Base-by-base conservation (phyloP, 2,329 filamentous ascomycete genomes). In the Lasiodiplodia sp. region DNA sequence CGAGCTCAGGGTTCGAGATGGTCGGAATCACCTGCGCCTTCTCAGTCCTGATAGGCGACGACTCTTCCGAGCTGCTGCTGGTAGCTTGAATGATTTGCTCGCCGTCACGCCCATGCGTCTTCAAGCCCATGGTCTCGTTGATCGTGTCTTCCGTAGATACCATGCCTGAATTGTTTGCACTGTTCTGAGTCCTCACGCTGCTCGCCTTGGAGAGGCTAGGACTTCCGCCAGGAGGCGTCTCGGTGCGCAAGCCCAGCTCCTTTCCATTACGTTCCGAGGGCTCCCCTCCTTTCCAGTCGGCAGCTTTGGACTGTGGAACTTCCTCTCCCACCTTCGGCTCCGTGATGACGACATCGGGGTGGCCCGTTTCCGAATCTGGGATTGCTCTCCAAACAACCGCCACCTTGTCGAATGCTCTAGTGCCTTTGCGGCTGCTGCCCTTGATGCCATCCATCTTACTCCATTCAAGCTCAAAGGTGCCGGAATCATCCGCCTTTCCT, bases 391-490 rank as follows among this genome's bases (percentile, higher is more conserved):
- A 99, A 0, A 97, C 90, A 0, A 98, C 92, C 12, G 92, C 90
- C 28, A 98, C 83, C 51, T 88, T 87, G 76, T 99, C 95, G 10
- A 97, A 88, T 0, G 92, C 93, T 53, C 90, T 86, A 0, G 91
- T 91, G 0, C 96, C 96, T 78, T 97, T 97, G 38, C 90, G 87
- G 25, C 86, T 89, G 4, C 91, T 94, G 0, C 96, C 96, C 78
- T 97, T 97, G 79, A 99, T 94, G 3, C 96, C 96, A 73, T 99
- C 96, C 88, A 99, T 92, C 23, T 85, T 86, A 21, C 92, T 89
- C 89, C 90, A 93, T n/a, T 88, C 86, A 31, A 89, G 88, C 70
- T 90, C 87, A 76, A 92, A 92, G 7, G 91, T 84, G 11, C 90
- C 95, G 11, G 87, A 92, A 53, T 90, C 86, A 60, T 91, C 86